Conservation (phyloP, 2,329 filamentous ascomycete species). For the Canariomyces notabilis region DNA sequence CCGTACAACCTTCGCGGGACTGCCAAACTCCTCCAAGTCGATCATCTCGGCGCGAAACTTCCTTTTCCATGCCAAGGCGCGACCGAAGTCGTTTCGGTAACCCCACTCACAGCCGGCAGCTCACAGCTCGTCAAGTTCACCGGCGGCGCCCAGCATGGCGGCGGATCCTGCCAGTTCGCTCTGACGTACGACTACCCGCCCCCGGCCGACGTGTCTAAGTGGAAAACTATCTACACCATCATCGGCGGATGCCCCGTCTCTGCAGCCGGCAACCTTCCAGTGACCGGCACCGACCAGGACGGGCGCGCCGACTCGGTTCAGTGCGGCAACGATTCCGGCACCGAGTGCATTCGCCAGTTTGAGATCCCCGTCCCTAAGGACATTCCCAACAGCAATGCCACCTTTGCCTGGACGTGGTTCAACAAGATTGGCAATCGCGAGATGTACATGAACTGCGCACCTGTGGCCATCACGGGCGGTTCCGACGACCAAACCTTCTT, state of each 20-base stretch:
- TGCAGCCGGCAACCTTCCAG: constrained; percentile 21
- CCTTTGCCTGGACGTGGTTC: constrained; percentile 60
- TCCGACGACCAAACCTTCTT: constrained; percentile 30
- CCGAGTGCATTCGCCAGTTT: constrained; percentile 27
- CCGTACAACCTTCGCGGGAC: constrained; percentile 22
- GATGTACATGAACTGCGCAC: constrained; percentile 65
- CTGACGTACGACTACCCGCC: constrained; percentile 27
- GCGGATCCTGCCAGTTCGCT: constrained; percentile 31
- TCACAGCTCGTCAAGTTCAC: constrained; percentile 26
- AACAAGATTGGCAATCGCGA: constrained; percentile 58
- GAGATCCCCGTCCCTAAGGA: constrained; percentile 26
- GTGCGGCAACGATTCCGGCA: constrained; percentile 25
- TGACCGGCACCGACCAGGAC: constrained; percentile 11
- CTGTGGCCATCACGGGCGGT: constrained; percentile 43
- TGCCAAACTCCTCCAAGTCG: constrained; percentile 15
- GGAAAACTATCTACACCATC: constrained; percentile 31
- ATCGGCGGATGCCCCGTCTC: constrained; percentile 30
- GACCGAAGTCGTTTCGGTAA: constrained; percentile 11
- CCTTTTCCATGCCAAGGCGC: constrained; percentile 25
- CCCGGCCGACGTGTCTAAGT: constrained; percentile 22
- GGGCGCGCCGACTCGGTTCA: constrained; percentile 17
- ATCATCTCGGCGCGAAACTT: constrained; percentile 15
- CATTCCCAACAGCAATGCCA: constrained; percentile 35
- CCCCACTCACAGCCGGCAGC: constrained; percentile 17
- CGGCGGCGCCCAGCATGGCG: constrained; percentile 30